Evolutionary conservation across 345 rosid genomes (phyloP), one percentile per base, ranked within the genome.

Genomic region (Geranium brycei): DNA sequence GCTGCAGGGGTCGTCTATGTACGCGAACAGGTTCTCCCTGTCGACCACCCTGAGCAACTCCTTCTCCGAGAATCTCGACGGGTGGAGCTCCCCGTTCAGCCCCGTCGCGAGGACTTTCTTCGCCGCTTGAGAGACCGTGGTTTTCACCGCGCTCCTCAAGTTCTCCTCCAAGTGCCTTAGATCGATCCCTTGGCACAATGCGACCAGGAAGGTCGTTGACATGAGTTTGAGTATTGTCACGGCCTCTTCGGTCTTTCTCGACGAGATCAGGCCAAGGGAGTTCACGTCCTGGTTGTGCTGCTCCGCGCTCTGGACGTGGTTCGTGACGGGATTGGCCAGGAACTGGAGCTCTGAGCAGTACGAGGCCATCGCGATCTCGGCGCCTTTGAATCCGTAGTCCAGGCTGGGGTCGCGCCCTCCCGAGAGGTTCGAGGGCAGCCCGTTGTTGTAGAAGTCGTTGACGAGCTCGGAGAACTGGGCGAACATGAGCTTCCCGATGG

Each of bases 211-310:
- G 40, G 89, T 88, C 0, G 91, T 75, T 0, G 88, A 88, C 92
- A 88, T 82, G 40, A 88, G 87, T 71, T 88, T 86, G 69, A 86
- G 68, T 51, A 86, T 77, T 23, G 86, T 83, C 2, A 85, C 68
- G 17, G 87, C 87, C 63, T 84, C 86, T 0, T 79, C 74, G 0
- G 89, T 83, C 68, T 88, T 86, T 18, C 88, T 81, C 1, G 91
- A 72, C 0, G 91, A 86, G 72, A 86, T 88, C 2, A 84, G 13
- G 17, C 95, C 95, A 1, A 86, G 64, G 0, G 95, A 86, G 70
- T 88, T 87, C 61, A 88, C 95, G 5, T 88, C 91, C 57, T 85
- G 95, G 73, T 85, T 88, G 68, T 88, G 95, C 58, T 88, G 95
- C 76, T 88, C 91, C 0, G 91, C 91, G 1, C 87, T 85, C 63